Evolutionary conservation across 2,329 filamentous ascomycete species (phyloP), one percentile per base, ranked within the genome.

Genomic region (Fusarium nodosum): DNA sequence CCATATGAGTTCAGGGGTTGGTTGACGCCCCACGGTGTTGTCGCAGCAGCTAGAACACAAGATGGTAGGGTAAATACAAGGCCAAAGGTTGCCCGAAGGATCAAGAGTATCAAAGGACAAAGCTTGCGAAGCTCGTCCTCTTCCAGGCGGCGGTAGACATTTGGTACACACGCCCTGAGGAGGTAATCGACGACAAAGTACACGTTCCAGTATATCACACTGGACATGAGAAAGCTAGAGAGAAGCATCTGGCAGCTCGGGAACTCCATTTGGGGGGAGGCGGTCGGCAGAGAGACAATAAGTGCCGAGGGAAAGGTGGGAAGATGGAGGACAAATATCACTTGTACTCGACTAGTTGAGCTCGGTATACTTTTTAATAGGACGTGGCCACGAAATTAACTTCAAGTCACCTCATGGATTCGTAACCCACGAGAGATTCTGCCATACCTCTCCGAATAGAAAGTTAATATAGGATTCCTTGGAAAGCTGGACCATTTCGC

Each of bases 71-170:
- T 64, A 20, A 73, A n/a, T 39, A 68, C 51, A 33, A 78, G 62
- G 30, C 78, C 75, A 50, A 79, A 73, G 39, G 79, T 38, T 42
- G 63, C 64, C 8, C 74, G 68, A 12, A 72, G 45, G 2, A 63
- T 41, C 31, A 73, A 57, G 20, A 70, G 42, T 1, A 75, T 45
- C 34, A 70, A 13, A 10, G 71, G 71, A 1, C 55, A 45, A 22
- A 75, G 66, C 41, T 57, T 68, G 36, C 60, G 66, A 5, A 56
- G 4, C n/a, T 58, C 41, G 30, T 66, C 60, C 34, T 72, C 57
- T 13, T 63, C 36, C 18, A 74, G 62, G 26, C 56, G 60, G 10
- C 56, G 20, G 28, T 76, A 62, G 2, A 66, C 9, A 6, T 41
- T 9, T 15, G 72, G 73, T 8, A 28, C 39, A 41, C 57, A 28